Base-by-base conservation (phyloP, 805 yeast species). In the Starmerella geochares region DNA sequence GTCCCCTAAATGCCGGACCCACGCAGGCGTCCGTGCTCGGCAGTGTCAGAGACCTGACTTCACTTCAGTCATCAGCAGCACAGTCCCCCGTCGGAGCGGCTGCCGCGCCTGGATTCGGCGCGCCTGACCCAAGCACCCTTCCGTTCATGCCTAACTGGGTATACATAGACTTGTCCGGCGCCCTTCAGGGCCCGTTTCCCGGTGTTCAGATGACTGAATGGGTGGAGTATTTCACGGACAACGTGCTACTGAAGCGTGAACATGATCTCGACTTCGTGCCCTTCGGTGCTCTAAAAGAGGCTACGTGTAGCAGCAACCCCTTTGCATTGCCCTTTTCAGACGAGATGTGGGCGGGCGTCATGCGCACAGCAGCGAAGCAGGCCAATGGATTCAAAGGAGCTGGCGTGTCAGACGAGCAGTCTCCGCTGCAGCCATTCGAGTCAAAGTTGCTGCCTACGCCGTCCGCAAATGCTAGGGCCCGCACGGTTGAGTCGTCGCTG, bases 111-210 rank as follows among this genome's bases (percentile, higher is more conserved):
- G 25, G 19, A 24, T 24, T 20, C 13, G 33, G 17, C 21, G 47
- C 40, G 17, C 36, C 40, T 1, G 42, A 16, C 6, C 13, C 16
- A 19, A 29, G 20, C 17, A 25, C 40, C 14, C 24, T 31, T 17
- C 53, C 53, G 13, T 23, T 28, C 3, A 5, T 27, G 13, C 25
- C 49, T 8, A 28, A 72, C 44, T 86, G 95, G 95, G 67, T 67
- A 51, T 86, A 86, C 63, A 67, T 80, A 48, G 95, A 86, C 63
- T 79, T 85, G 0, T 64, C 72, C 36, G 85, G 83, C 4, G 72
- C 66, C 46, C 79, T 78, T 54, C 94, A 85, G 62, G 95, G 95
- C 20, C 95, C 95, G 3, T 86, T 86, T 65, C 70, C 71, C 42
- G 86, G 88, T 2, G 63, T 66, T 23, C 66, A 74, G 65, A 86